phyloP scores from a whole-genome alignment of 129 eudicot species.

The Mikania micrantha region DNA sequence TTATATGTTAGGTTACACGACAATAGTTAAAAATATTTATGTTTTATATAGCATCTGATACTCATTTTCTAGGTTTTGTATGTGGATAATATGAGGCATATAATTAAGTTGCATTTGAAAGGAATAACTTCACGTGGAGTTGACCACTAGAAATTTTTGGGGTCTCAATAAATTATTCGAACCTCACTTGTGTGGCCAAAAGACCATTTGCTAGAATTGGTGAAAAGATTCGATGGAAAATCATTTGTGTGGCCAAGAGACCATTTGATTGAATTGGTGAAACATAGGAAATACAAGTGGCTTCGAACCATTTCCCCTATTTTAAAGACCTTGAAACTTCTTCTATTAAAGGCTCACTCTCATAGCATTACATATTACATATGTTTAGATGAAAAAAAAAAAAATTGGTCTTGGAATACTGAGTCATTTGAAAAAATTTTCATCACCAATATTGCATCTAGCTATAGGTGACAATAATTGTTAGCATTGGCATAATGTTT shows the following conservation, averaged over 20 bases:
- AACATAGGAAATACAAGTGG: constrained; percentile 1
- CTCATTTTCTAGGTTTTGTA: background rate
- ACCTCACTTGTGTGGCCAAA: background rate
- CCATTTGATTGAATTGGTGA: background rate
- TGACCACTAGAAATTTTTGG: background rate
- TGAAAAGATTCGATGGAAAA: background rate
- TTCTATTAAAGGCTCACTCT: constrained; percentile 5
- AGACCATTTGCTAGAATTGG: background rate
- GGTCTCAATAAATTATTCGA: constrained; percentile 4
- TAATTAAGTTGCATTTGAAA: background rate
- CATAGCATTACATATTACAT: background rate
- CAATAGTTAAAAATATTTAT: background rate
- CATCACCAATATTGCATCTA: background rate
- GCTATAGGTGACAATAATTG: background rate
- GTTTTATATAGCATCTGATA: background rate
- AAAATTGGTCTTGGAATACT: background rate
- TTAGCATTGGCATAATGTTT: no score
- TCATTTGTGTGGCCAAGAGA: background rate
- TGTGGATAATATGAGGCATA: background rate
- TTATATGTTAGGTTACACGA: background rate
- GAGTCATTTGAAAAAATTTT: background rate
- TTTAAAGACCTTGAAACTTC: background rate
- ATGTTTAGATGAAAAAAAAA: background rate
- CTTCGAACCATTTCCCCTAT: background rate
- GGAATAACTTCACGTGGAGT: constrained; percentile 8